Percentiles rank a stretch among this genome's conserved stretches.
phyloP scores from a whole-genome alignment of 768 basidiomycete genomes.

The Ramaria sp. region DNA sequence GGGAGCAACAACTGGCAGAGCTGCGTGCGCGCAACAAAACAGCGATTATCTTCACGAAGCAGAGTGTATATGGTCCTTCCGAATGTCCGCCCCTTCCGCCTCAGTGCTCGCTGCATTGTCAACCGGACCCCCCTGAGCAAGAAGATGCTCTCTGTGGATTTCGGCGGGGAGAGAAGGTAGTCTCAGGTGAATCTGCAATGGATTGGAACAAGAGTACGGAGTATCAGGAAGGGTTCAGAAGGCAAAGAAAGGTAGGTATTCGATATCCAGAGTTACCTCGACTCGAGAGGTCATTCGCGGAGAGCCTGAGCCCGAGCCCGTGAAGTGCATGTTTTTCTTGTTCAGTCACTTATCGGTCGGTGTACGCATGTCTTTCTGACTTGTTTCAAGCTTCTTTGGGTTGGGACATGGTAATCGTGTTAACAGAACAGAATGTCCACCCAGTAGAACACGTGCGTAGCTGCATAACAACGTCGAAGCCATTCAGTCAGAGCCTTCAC shows the following conservation, averaged over 20 bases:
- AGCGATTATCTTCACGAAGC: background rate
- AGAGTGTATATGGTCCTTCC: background rate
- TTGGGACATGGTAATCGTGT: too few relatives aligned
- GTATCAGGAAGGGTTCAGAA: background rate
- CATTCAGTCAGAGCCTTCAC: too few relatives aligned
- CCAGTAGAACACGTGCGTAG: too few relatives aligned
- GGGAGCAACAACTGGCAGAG: background rate
- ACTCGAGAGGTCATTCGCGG: background rate
- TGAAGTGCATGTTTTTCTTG: background rate
- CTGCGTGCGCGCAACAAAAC: background rate
- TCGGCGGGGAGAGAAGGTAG: background rate
- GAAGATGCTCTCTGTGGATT: background rate
- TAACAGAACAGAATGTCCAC: too few relatives aligned
- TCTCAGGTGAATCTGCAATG: background rate
- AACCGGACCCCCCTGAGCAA: background rate
- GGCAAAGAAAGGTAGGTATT: background rate
- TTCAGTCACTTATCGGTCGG: too few relatives aligned
- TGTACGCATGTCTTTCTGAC: too few relatives aligned
- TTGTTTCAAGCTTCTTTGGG: too few relatives aligned
- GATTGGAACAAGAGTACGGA: background rate
- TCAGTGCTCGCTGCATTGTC: background rate
- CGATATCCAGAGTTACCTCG: slow-evolving; percentile 1
- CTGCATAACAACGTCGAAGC: too few relatives aligned
- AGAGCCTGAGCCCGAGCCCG: background rate
- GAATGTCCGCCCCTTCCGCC: background rate